These are phyloP conservation scores for Tolypocladium nubicola DNA, from an alignment of 2,329 filamentous ascomycete species.

Conservation along the genomic window DNA sequence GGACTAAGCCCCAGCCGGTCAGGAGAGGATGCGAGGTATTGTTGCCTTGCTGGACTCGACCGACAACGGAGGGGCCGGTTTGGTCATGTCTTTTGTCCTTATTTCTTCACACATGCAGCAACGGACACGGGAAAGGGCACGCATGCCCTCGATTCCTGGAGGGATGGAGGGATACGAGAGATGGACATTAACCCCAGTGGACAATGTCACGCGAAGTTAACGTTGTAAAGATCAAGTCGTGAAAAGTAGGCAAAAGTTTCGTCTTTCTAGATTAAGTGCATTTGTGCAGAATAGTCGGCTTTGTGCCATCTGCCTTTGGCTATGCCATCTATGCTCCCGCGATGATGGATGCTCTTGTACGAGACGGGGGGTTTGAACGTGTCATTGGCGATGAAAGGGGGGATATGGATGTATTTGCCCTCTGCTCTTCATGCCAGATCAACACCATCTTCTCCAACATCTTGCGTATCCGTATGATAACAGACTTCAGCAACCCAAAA, in stretches of 20 bases:
- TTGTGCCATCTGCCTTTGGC: too few relatives aligned
- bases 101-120: neutral
- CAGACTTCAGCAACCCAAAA: neutral
- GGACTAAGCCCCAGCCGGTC: neutral
- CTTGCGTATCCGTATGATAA: neutral
- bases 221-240: neutral
- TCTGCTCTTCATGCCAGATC: neutral
- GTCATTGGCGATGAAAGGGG: neutral
- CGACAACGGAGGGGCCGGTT: neutral
- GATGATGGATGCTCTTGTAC: neutral
- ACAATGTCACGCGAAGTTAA: neutral
- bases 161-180: neutral
- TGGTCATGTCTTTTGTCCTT: neutral
- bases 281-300: neutral
- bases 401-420: neutral
- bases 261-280: neutral
- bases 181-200: neutral
- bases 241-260: neutral
- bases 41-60: neutral
- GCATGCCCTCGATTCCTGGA: neutral
- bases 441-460: neutral
- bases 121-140: neutral
- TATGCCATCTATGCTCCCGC: neutral
- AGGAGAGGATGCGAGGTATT: neutral
- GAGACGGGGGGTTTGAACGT: neutral